Conservation (phyloP, 768 basidiomycete species). For the Serendipita indica region DNA sequence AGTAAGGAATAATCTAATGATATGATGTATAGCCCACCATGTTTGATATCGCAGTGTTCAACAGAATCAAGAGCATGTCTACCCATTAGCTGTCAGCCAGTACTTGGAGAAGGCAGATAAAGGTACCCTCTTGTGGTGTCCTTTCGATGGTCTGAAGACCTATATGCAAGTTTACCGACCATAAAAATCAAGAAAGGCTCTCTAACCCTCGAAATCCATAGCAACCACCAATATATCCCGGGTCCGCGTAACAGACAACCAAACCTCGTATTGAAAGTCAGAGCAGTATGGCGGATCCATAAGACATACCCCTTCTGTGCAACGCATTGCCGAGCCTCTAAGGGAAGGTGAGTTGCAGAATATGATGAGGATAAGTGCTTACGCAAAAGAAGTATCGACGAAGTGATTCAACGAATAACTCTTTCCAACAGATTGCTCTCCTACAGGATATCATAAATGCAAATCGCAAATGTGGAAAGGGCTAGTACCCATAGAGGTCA, state of each 20-base stretch:
- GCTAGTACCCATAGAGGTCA: constrained; percentile 42
- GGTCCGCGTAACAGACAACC: constrained; percentile 53
- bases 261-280: constrained; percentile 34
- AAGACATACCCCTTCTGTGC: constrained; percentile 14
- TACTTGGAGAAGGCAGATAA: neutral
- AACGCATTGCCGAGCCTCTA: constrained; percentile 25
- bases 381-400: constrained; percentile 46
- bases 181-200: neutral
- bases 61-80: constrained; percentile 45
- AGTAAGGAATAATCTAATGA: neutral
- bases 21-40: constrained; percentile 25
- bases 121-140: constrained; percentile 35
- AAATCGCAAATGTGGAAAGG: neutral
- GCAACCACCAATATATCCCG: constrained; percentile 39
- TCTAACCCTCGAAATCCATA: constrained; percentile 46
- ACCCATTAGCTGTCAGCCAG: neutral
- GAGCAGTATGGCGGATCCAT: neutral
- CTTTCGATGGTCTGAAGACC: constrained; percentile 52
- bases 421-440: constrained; percentile 31
- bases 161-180: constrained; percentile 12
- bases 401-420: constrained; percentile 45
- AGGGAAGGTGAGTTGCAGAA: neutral
- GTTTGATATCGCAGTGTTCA: constrained; percentile 53
- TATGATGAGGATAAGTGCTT: neutral
- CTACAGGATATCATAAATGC: neutral